phyloP scores from a whole-genome alignment of 148 eudicot genomes.

The Dianthus caryophyllus region DNA sequence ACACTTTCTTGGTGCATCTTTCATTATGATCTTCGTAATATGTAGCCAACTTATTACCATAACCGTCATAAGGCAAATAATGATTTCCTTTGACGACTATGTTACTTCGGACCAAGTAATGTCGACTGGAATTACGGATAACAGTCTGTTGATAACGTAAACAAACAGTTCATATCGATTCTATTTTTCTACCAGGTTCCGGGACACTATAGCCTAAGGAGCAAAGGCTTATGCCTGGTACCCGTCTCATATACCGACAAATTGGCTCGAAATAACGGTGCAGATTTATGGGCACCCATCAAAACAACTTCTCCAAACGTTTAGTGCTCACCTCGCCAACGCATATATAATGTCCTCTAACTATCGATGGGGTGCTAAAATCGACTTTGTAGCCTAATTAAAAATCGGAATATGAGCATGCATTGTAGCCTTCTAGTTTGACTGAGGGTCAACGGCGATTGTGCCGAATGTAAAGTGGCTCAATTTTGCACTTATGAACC shows the following conservation, averaged over 20 bases:
- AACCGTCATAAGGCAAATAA: not conserved
- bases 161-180: not conserved
- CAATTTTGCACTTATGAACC: not conserved
- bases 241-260: slow-evolving; percentile 61
- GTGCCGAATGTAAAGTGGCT: slow-evolving; percentile 3
- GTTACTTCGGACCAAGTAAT: too few relatives aligned
- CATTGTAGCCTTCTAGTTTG: not conserved
- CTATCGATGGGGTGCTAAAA: not conserved
- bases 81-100: not conserved
- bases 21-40: not conserved
- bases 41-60: not conserved
- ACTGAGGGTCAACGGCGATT: not conserved
- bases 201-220: slow-evolving; percentile 49
- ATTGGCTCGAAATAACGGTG: slow-evolving; percentile 79
- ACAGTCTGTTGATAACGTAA: not conserved
- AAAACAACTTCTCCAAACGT: slow-evolving; percentile 27
- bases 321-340: slow-evolving; percentile 7
- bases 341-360: slow-evolving; percentile 6
- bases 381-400: slow-evolving; percentile 7
- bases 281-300: slow-evolving; percentile 81
- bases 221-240: slow-evolving; percentile 77
- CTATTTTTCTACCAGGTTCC: slow-evolving; percentile 31
- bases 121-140: too few relatives aligned
- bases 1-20: not conserved
- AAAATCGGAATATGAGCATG: not conserved